Base-by-base conservation (phyloP, 2,329 filamentous ascomycete genomes). In the Talaromyces pinophilus region DNA sequence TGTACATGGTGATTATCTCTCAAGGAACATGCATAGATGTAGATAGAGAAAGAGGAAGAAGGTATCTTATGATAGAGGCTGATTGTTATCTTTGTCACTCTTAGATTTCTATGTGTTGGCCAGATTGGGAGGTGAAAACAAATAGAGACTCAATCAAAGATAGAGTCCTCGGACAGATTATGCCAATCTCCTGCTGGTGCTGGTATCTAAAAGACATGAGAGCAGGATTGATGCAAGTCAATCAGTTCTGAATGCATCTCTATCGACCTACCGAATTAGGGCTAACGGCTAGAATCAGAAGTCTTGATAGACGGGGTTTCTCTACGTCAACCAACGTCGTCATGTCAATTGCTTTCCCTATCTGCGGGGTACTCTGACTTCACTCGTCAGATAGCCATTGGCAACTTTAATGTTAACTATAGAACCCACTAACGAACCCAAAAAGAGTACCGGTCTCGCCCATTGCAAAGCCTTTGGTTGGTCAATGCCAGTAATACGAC, bases 241-340 rank as follows among this genome's bases (percentile, higher is more conserved):
- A 22, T 40, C 33, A n/a, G 30, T 40, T 44, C 19, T 30, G 22
- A 33, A 30, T 42, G 17, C 22, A 42, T 70, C 70, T 68, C 69
- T 55, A 63, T 66, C 65, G 38, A 62, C 63, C 71, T 71, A 67
- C 69, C 70, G 59, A 48, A 65, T 91, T 46, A 33, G 66, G 68
- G 33, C 15, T 84, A 88, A 68, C 76, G 82, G 67, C 64, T 82
- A 82, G 57, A 70, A 74, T 81, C 82, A 0, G 28, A 13, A 40
- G 70, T 78, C 61, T 28, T n/a, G 52, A 35, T 57, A 57, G 54
- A 40, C 13, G 13, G n/a, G 2, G 15, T 22, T 30, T 40, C 33
- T 57, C 10, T 57, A 57, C 33, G n/a, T 25, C 54, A 11, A 57
- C 25, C 54, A 38, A 57, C 30, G 48, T 28, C 42, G 48, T 63